Conservation (phyloP, 2,329 filamentous ascomycete genomes). For the Cordyceps sp. region DNA sequence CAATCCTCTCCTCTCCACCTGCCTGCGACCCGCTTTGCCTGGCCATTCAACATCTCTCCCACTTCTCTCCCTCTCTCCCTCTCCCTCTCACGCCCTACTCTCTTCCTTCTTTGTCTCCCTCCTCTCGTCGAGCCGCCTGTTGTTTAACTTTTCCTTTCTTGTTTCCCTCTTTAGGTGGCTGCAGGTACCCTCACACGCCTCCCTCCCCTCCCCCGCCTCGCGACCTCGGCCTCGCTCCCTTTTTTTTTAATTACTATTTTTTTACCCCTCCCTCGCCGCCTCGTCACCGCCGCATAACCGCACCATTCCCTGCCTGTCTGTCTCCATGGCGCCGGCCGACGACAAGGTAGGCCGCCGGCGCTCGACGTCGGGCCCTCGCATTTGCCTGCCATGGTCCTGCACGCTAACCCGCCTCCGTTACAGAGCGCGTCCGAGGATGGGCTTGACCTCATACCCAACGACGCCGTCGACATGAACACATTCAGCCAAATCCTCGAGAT, state of each 20-base stretch:
- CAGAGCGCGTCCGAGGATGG: constrained; percentile 28
- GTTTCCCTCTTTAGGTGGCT: no score
- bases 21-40: no score
- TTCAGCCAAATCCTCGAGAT: constrained; percentile 97
- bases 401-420: neutral
- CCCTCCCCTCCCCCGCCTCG: neutral
- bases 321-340: constrained; percentile 14
- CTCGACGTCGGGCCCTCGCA: no score
- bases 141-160: no score
- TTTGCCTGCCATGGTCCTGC: neutral
- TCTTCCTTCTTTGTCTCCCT: no score
- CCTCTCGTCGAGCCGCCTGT: no score
- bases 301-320: no score
- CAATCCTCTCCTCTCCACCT: no score
- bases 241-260: neutral
- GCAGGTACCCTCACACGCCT: no score
- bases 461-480: constrained; percentile 61
- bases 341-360: constrained; percentile 13
- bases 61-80: no score
- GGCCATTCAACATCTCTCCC: no score
- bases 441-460: constrained; percentile 44
- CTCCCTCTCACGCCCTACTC: no score
- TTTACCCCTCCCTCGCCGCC: neutral
- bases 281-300: neutral
- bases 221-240: neutral